Conservation (phyloP, 2,329 filamentous ascomycete genomes). For the Colletotrichum chlorophyti region DNA sequence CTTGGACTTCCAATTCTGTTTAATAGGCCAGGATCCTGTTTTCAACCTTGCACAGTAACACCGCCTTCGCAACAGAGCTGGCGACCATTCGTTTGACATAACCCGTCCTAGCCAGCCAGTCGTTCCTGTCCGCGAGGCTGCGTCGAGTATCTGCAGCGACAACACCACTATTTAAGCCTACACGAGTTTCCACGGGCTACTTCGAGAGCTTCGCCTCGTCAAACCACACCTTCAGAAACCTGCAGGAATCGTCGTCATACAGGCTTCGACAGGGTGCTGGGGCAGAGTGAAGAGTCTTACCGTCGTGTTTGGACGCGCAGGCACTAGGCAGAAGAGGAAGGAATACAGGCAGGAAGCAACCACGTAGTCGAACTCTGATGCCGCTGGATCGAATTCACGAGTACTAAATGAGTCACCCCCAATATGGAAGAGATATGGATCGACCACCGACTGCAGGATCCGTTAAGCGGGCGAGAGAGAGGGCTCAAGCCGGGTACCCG, state of each 20-base stretch:
- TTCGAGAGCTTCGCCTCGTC: conserved; percentile 22
- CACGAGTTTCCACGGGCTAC: conserved; percentile 31
- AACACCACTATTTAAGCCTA: conserved; percentile 23
- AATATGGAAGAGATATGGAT: conserved; percentile 63
- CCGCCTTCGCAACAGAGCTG: conserved; percentile 23
- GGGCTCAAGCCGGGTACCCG: conserved; percentile 49
- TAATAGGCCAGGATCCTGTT: conserved; percentile 29
- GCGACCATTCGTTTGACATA: conserved; percentile 25
- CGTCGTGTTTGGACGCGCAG: conserved; percentile 22
- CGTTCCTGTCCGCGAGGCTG: conserved; percentile 15
- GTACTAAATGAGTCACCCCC: conserved; percentile 60
- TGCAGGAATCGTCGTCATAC: conserved; percentile 16
- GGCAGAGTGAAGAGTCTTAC: conserved; percentile 15
- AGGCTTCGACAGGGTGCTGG: conserved; percentile 18
- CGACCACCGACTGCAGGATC: conserved; percentile 54
- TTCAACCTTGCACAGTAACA: conserved; percentile 23
- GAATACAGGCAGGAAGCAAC: conserved; percentile 30
- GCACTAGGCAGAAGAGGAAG: conserved; percentile 25
- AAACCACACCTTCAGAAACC: conserved; percentile 1
- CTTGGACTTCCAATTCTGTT: conserved; percentile 28
- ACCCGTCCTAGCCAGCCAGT: conserved; percentile 15
- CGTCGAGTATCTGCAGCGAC: conserved; percentile 9
- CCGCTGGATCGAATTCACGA: conserved; percentile 32
- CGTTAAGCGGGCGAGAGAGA: conserved; percentile 61
- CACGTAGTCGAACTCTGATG: conserved; percentile 33